These are phyloP conservation scores for Moniliophthora roreri DNA, from an alignment of 1,284 basidiomycete genomes.

Conservation along the genomic window DNA sequence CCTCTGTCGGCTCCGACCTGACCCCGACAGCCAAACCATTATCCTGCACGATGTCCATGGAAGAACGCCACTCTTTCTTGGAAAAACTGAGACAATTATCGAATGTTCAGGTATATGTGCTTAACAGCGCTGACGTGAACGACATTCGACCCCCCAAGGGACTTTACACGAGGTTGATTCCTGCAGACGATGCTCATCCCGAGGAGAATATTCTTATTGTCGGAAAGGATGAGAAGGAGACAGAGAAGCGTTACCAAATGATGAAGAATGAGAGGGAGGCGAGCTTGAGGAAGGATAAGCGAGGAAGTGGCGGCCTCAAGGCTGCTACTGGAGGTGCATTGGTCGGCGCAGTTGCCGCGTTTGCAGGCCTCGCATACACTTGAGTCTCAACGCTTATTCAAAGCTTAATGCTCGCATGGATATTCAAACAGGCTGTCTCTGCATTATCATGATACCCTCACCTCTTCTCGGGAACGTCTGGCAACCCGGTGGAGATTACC, in stretches of 20 bases:
- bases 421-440: too few species aligned
- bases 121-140: conserved; percentile 42
- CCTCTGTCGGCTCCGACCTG: conserved; percentile 5
- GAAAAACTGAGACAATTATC: conserved; percentile 41
- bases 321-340: conserved; percentile 39
- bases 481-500: too few species aligned
- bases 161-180: conserved; percentile 15
- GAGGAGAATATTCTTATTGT: conserved; percentile 42
- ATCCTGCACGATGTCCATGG: conserved; percentile 48
- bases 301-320: conserved; percentile 24
- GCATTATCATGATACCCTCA: too few species aligned
- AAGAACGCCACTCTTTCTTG: conserved; percentile 50
- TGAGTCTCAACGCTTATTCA: conserved; percentile 18
- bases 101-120: conserved; percentile 43
- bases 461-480: too few species aligned
- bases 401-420: too few species aligned
- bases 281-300: conserved; percentile 15
- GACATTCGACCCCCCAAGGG: conserved; percentile 26
- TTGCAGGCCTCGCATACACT: conserved; percentile 40
- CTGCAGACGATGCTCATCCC: conserved; percentile 33
- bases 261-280: conserved; percentile 31
- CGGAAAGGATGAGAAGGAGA: conserved; percentile 42
- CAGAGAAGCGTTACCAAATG: conserved; percentile 34
- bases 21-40: conserved; percentile 26
- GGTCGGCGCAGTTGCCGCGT: conserved; percentile 41